Evolutionary conservation across 2,329 filamentous ascomycete species (phyloP).

Genomic region (Aspergillus tanneri): DNA sequence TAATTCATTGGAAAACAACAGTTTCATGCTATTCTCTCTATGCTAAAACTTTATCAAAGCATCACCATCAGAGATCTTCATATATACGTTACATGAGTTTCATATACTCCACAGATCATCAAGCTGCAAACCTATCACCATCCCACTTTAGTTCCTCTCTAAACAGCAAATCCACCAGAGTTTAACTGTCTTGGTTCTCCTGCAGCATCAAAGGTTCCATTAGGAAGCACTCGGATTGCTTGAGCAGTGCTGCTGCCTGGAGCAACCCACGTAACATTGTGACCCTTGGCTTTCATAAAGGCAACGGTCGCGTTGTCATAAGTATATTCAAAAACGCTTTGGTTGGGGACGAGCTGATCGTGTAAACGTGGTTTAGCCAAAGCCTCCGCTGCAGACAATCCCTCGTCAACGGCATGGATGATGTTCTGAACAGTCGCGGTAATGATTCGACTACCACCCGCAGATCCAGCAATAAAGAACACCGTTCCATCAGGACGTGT

Average conservation of each 20-base stretch:
- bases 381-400: constrained; percentile 60
- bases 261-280: constrained; percentile 69
- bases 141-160: too few species aligned
- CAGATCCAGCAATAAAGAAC: constrained; percentile 69
- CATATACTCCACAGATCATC: neutral
- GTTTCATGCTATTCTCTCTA: too few species aligned
- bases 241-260: constrained; percentile 69
- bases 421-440: constrained; percentile 73
- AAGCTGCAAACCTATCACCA: neutral
- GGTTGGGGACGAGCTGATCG: constrained; percentile 76
- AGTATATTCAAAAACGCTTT: constrained; percentile 63
- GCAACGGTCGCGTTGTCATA: constrained; percentile 66
- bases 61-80: too few species aligned
- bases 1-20: too few species aligned
- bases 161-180: constrained; percentile 63
- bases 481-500: constrained; percentile 65
- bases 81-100: too few species aligned
- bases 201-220: constrained; percentile 74
- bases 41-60: too few species aligned
- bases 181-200: constrained; percentile 72
- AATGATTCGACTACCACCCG: constrained; percentile 80
- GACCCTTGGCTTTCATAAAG: constrained; percentile 63
- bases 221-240: constrained; percentile 59
- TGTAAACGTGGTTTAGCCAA: constrained; percentile 69
- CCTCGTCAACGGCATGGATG: constrained; percentile 69